Evolutionary conservation across 768 basidiomycete genomes (phyloP), one percentile per base, ranked within the genome.

Genomic region (Mycena filopes): DNA sequence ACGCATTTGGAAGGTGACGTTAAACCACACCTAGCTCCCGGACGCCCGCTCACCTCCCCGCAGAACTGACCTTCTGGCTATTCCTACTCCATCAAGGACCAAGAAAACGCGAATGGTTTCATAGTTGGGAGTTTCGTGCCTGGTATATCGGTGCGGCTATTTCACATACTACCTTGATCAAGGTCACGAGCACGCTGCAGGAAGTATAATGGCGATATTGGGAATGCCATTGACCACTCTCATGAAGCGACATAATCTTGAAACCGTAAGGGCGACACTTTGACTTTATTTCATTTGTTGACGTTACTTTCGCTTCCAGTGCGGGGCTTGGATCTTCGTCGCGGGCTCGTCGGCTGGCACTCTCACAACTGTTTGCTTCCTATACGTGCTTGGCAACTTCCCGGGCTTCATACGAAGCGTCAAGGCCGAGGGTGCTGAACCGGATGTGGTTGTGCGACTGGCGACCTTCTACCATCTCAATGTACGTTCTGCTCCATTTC

Each of bases 31-130:
- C 41, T 25, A 38, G 47, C 42, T 47, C 25, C 10, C 29, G 21
- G 33, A 46, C 43, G 21, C 43, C 31, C 25, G 47, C 40, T 66
- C 13, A 54, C 43, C 8, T 46, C 51, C 9, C 60, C 23, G 26
- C 74, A 93, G 92, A 93, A 73, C 82, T 94, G 16, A 81, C 88
- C 0, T 94, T 94, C 72, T 95, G 93, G 93, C 72, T 94, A 29
- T 95, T 94, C 75, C 83, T 95, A 23, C 83, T 93, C 31, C 86
- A 93, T 67, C 93, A 94, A 77, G 89, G 90, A 4, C 89, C 90
- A 0, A 78, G 81, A 46, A 86, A 88, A 71, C 86, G 88, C 4
- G 81, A 87, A 33, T 95, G 93, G 93, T 94, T 94, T 75, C 79
- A 86, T 25, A 92, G 92, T 73, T 88, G 87, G 86, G 92, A 95